Evolutionary conservation across 306 rosid species (phyloP), one percentile per base, ranked within the genome.

Genomic region (Styphnolobium japonicum): DNA sequence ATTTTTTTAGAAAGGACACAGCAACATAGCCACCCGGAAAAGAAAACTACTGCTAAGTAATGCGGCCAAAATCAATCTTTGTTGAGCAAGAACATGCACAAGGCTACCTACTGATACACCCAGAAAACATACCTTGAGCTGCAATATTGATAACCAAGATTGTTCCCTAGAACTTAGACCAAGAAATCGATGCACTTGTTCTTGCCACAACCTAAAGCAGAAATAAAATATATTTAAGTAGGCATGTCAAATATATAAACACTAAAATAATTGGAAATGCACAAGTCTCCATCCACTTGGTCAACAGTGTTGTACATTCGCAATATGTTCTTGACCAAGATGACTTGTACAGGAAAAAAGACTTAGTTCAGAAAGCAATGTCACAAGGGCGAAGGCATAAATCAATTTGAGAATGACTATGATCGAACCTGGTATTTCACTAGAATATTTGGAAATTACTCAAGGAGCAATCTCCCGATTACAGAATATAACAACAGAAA

Each of bases 161-260:
- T 88, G 87, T 60, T 94, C 89, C 75, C 66, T 76, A 16, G 49
- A 69, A 70, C 70, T 60, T 66, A 71, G 78, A 65, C 73, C 27
- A 65, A 83, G 85, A 84, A 85, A 88, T 31, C 79, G 86, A 19
- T 45, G 80, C 67, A 88, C 97, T 81, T 85, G 90, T 84, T 89
- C 95, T 78, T 75, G 84, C 98, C 98, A 94, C 71, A 78, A 71
- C 90, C 97, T 94, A 77, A 27, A 76, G 49, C 58, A 73, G 58
- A 84, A 79, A 72, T 57, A 71, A 71, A 72, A 73, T 40, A 52
- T 71, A 79, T 48, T 19, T 75, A 72, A 9, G 66, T 51, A 62
- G 19, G 63, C 48, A 40, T 69, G 16, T 78, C 31, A 84, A 76
- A 69, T 49, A 37, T 76, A 42, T 70, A 56, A 73, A 46, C 70